Evolutionary conservation across 176 grass and related monocot genomes (phyloP), one percentile per base, ranked within the genome.

Genomic region (Aegilops sharonensis): DNA sequence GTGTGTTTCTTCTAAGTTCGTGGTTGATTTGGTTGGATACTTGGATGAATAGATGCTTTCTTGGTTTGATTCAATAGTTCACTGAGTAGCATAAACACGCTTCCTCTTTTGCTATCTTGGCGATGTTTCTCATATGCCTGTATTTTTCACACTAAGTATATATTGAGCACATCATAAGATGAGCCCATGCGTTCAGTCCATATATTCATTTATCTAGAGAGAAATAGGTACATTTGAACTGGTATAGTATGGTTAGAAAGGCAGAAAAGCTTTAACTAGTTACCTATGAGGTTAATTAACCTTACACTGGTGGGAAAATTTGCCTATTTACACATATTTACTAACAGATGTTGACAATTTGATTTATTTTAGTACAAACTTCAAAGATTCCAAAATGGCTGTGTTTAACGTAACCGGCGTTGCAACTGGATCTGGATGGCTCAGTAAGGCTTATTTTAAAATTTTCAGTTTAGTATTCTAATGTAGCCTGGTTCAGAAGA

Each of bases 341-440:
- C 72, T 70, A 50, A 23, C 31, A 40, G n/a, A 80, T 80, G 68
- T 15, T 80, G 47, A 59, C n/a, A 89, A 54, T 73, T 72, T 73
- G 12, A 13, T 57, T 79, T 90, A 73, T 54, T 79, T 59, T 73
- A 79, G 14, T 63, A 24, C 72, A 90, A 83, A 17, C 9, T 79
- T 42, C 84, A 65, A 83, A 87, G 74, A 87, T 87, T 87, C 89
- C 57, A 31, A 80, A 85, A 37, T 31, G 9, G 48, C 5, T 17
- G 17, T 7, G 8, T 11, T 21, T 77, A 54, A 78, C 62, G 64
- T 82, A 56, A 54, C n/a, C 0, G 2, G 64, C 64, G 0, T 3
- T 68, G 4, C 4, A 76, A 35, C 37, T 37, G n/a, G 88, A 37
- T 86, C 52, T 52, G 10, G 68, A 71, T 50, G 21, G 21, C 77